A percentile compares a stretch with the other conserved stretches of the same genome.
Evolutionary conservation across 2,329 filamentous ascomycete species (phyloP).

Genomic region (Coniochaeta hoffmannii): DNA sequence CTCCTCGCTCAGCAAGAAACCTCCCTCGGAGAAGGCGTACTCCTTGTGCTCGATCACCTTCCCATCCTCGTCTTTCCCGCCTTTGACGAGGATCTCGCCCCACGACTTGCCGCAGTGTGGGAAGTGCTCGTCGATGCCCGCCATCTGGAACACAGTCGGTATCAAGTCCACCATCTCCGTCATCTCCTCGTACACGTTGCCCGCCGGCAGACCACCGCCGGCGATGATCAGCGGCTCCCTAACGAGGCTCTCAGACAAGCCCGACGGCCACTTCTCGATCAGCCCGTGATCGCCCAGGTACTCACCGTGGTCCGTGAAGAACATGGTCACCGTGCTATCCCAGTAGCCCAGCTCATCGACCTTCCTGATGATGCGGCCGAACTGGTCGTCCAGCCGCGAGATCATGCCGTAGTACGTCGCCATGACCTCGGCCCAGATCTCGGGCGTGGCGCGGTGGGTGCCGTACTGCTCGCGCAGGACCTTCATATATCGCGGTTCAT

Average conservation of each 20-base stretch:
- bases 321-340: conserved; percentile 32
- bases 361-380: conserved; percentile 29
- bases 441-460: conserved; percentile 28
- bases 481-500: conserved; percentile 34
- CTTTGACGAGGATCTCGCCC: conserved; percentile 17
- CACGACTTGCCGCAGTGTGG: conserved; percentile 31
- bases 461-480: conserved; percentile 29
- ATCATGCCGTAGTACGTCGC: conserved; percentile 42
- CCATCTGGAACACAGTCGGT: conserved; percentile 33
- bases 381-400: conserved; percentile 35
- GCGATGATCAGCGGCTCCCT: conserved; percentile 36
- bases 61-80: conserved; percentile 6
- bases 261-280: conserved; percentile 41
- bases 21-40: conserved; percentile 36
- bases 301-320: conserved; percentile 38
- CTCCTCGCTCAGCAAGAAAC: conserved; percentile 35
- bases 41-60: conserved; percentile 22
- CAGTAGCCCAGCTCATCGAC: conserved; percentile 26
- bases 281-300: conserved; percentile 38
- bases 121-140: conserved; percentile 28
- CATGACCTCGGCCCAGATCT: conserved; percentile 34
- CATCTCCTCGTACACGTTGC: conserved; percentile 25
- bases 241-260: conserved; percentile 30
- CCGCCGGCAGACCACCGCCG: conserved; percentile 29
- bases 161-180: conserved; percentile 38